Evolutionary conservation across 2,329 filamentous ascomycete genomes (phyloP), one percentile per base, ranked within the genome.

Genomic region (Ophiocordyceps robertsii): DNA sequence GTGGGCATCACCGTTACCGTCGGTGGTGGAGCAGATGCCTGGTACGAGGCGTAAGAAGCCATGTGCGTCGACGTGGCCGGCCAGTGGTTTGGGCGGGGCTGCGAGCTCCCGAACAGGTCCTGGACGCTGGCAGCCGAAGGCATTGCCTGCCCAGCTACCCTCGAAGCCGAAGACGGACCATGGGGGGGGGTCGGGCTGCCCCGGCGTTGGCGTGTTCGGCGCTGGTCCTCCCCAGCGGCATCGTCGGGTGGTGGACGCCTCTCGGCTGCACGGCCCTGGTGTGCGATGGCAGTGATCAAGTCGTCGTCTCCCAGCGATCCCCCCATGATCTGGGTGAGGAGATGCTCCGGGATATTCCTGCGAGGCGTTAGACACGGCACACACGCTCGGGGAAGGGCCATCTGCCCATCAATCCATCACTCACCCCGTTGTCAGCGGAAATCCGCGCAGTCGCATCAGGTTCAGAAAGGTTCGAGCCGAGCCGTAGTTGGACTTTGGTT

Each of bases 231-330:
- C 29, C 43, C 42, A 10, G 32, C 38, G 16, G 41, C 43, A 39
- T 59, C 57, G 39, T 54, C 50, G 13, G 56, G 56, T 5, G 54
- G 53, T 4, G 56, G 52, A 16, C 55, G 55, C 46, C 56, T 49
- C 30, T 52, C 52, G 11, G 43, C 41, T 11, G 47, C 27, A 19
- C 40, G 43, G 14, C 44, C 41, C 17, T 47, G 47, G 29, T 46
- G 47, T 35, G 47, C 29, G 27, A 50, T 36, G 21, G 47, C 37
- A 16, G 48, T 44, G 19, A 43, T 44, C 17, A 50, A 29, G 14
- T 53, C 51, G 27, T 31, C 27, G 11, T 51, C 48, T 17, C 40
- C 40, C 14, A 45, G 21, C 10, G 47, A 43, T 4, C 42, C 41
- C 10, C 43, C 41, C 21, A 48, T 38, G 13, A 54, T 14, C n/a